Evolutionary conservation across 2,329 filamentous ascomycete species (phyloP).

Genomic region (Bimuria novae-zelandiae): DNA sequence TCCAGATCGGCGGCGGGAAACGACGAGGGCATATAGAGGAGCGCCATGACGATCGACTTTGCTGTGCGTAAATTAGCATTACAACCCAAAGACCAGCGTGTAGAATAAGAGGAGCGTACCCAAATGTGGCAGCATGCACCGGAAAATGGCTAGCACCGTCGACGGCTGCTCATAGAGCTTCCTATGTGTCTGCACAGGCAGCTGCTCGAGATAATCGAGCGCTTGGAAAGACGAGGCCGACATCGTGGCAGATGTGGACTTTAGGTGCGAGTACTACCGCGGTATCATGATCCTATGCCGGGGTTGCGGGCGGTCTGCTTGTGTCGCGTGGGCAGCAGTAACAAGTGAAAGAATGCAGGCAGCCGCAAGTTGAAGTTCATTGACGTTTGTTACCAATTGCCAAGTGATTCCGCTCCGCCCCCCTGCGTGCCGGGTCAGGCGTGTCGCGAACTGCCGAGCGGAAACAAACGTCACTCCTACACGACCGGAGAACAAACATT

Average conservation of each 20-base stretch:
- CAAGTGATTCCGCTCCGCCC: constrained; percentile 20
- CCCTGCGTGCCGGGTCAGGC: not conserved
- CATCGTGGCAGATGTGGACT: constrained; percentile 53
- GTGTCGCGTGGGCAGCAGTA: not conserved
- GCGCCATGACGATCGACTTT: constrained; percentile 93
- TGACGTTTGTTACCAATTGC: constrained; percentile 19
- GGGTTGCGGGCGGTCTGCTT: not conserved
- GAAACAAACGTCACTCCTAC: constrained; percentile 27
- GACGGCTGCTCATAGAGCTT: constrained; percentile 95
- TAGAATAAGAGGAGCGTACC: constrained; percentile 58
- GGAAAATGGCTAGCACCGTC: constrained; percentile 91
- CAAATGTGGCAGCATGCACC: constrained; percentile 92
- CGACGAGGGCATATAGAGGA: constrained; percentile 86
- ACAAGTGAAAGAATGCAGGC: not conserved
- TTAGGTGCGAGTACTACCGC: constrained; percentile 23
- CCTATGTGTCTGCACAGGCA: constrained; percentile 86
- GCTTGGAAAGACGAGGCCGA: constrained; percentile 62
- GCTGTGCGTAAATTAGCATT: constrained; percentile 56
- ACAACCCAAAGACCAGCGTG: no score
- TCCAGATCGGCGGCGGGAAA: constrained; percentile 82
- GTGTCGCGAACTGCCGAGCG: constrained; percentile 20
- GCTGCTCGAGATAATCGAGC: constrained; percentile 90
- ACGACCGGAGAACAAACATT: constrained; percentile 1
- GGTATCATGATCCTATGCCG: constrained; percentile 33
- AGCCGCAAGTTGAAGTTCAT: constrained; percentile 19